These are phyloP conservation scores for Nakazawaea wyomingensis DNA, from an alignment of 805 yeast genomes.

Conservation along the genomic window DNA sequence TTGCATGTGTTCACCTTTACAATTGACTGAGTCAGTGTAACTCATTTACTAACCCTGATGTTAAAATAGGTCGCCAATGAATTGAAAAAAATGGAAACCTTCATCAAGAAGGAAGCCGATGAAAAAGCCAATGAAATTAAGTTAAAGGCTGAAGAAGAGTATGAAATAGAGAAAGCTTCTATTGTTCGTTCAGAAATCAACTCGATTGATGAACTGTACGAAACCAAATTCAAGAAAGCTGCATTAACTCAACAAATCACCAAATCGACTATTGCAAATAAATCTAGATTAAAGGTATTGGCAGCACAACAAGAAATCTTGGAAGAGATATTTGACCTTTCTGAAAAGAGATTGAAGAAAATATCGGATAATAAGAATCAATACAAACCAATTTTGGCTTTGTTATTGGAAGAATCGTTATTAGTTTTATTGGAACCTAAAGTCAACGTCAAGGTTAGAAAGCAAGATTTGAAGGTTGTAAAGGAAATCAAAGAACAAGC, in stretches of 20 bases:
- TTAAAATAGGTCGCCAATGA: conserved; percentile 76
- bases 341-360: conserved; percentile 56
- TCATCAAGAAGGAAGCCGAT: conserved; percentile 98
- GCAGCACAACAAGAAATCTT: conserved; percentile 80
- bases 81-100: conserved; percentile 95
- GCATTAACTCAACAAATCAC: conserved; percentile 91
- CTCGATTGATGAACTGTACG: conserved; percentile 76
- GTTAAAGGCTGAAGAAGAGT: conserved; percentile 97
- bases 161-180: conserved; percentile 94
- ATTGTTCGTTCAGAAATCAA: conserved; percentile 91
- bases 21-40: background rate
- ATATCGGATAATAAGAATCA: conserved; percentile 48
- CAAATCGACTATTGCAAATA: conserved; percentile 92
- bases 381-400: conserved; percentile 67
- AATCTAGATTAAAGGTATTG: conserved; percentile 87
- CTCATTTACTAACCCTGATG: conserved; percentile 6
- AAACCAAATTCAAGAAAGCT: conserved; percentile 84
- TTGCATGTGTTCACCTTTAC: too few relatives aligned
- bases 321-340: conserved; percentile 65
- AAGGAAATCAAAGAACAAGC: conserved; percentile 60
- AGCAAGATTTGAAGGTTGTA: conserved; percentile 57
- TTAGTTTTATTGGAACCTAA: conserved; percentile 68
- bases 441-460: conserved; percentile 61
- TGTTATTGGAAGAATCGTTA: conserved; percentile 75
- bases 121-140: conserved; percentile 96